Conservation (phyloP, 208 protist species). For the Acanthamoeba healyi region DNA sequence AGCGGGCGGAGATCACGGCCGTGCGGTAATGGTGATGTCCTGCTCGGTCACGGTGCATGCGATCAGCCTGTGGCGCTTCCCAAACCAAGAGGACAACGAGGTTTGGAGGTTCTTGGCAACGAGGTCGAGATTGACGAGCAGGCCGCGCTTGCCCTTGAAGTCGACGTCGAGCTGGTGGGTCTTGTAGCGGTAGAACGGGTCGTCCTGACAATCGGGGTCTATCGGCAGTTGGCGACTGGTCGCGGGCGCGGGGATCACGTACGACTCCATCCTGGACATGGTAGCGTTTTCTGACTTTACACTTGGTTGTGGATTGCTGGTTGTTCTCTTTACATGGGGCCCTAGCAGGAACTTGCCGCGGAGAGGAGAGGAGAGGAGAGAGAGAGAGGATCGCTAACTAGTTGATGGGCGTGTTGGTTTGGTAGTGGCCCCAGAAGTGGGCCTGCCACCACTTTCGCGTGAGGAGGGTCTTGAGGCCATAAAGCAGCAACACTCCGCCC, state of each 20-base stretch:
- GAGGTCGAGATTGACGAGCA: not conserved
- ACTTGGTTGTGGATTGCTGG: too few relatives aligned
- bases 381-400: too few relatives aligned
- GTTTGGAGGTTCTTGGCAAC: not conserved
- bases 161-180: not conserved
- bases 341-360: too few relatives aligned
- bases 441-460: slow-evolving; percentile 41
- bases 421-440: slow-evolving; percentile 63
- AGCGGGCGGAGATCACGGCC: too few relatives aligned
- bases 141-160: not conserved
- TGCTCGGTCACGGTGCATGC: too few relatives aligned
- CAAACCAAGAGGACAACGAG: too few relatives aligned
- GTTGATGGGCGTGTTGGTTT: slow-evolving; percentile 16
- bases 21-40: too few relatives aligned
- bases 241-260: not conserved
- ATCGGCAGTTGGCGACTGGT: not conserved
- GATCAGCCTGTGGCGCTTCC: too few relatives aligned
- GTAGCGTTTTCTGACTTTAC: too few relatives aligned
- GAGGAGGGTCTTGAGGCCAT: slow-evolving; percentile 36
- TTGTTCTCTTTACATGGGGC: too few relatives aligned
- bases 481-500: not conserved
- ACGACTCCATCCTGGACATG: not conserved
- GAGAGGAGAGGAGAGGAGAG: too few relatives aligned
- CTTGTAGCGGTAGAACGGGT: slow-evolving; percentile 26
- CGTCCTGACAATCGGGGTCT: not conserved